These are phyloP conservation scores for Collybia nuda DNA, from an alignment of 768 basidiomycete species.

Conservation along the genomic window DNA sequence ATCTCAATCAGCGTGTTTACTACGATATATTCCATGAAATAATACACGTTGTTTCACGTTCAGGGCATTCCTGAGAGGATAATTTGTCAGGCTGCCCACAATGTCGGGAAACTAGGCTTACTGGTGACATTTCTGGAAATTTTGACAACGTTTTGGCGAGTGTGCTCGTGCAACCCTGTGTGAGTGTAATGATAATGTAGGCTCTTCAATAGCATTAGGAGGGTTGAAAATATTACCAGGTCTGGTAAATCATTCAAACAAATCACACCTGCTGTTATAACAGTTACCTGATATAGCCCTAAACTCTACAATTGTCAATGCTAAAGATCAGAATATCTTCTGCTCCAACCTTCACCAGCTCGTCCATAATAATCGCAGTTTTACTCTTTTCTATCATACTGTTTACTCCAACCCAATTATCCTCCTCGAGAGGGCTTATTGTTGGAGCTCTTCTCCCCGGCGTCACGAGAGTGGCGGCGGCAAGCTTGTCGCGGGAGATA, in stretches of 20 bases:
- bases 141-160: no score
- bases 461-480: constrained; percentile 67
- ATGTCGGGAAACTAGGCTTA: not conserved
- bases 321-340: constrained; percentile 90
- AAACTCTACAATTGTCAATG: constrained; percentile 93
- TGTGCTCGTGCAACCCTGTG: no score
- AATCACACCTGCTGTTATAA: no score
- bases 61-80: no score
- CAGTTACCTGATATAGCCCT: constrained; percentile 11
- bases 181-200: no score
- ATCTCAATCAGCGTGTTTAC: no score
- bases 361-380: constrained; percentile 86
- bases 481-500: constrained; percentile 63
- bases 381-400: constrained; percentile 88
- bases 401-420: constrained; percentile 89
- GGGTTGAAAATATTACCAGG: no score
- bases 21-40: no score
- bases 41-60: no score
- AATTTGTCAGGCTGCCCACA: not conserved
- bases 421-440: constrained; percentile 77
- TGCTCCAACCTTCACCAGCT: constrained; percentile 78
- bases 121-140: no score
- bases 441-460: constrained; percentile 92
- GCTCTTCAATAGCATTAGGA: no score
- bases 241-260: no score